Evolutionary conservation across 1,139 yeast genomes (phyloP).

Genomic region (Meyerozyma carpophila): DNA sequence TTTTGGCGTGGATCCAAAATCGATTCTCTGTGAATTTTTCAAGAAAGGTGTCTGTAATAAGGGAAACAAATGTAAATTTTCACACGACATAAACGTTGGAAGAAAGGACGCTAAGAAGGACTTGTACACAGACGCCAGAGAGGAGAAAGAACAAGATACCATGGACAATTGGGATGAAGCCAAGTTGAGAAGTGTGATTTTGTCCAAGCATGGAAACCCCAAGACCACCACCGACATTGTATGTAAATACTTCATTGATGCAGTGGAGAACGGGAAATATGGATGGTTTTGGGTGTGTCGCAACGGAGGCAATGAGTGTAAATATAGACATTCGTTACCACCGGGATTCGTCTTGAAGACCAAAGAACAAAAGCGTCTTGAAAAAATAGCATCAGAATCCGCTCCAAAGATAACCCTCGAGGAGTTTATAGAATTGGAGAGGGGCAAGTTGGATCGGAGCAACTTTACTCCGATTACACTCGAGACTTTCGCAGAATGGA

Average conservation of each 20-base stretch:
- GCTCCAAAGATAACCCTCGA: conserved; percentile 92
- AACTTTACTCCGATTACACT: conserved; percentile 84
- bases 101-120: conserved; percentile 89
- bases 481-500: conserved; percentile 84
- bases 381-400: conserved; percentile 76
- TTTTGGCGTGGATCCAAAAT: conserved; percentile 96
- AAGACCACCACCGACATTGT: conserved; percentile 92
- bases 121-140: conserved; percentile 84
- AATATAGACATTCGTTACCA: conserved; percentile 94
- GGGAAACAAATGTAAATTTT: conserved; percentile 89
- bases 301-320: conserved; percentile 87
- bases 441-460: conserved; percentile 73
- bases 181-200: conserved; percentile 78
- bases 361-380: conserved; percentile 89
- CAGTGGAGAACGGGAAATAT: conserved; percentile 94
- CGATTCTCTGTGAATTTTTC: conserved; percentile 86
- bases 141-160: conserved; percentile 67
- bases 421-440: conserved; percentile 91
- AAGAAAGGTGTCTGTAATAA: conserved; percentile 86
- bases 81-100: conserved; percentile 83
- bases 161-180: conserved; percentile 99
- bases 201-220: conserved; percentile 91
- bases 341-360: conserved; percentile 96
- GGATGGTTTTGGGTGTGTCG: conserved; percentile 99
- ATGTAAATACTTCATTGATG: conserved; percentile 91